A percentile compares a stretch with the other conserved stretches of the same genome.
These are phyloP conservation scores for Yamadazyma mexicana DNA, from an alignment of 1,139 yeast genomes.

Conservation along the genomic window DNA sequence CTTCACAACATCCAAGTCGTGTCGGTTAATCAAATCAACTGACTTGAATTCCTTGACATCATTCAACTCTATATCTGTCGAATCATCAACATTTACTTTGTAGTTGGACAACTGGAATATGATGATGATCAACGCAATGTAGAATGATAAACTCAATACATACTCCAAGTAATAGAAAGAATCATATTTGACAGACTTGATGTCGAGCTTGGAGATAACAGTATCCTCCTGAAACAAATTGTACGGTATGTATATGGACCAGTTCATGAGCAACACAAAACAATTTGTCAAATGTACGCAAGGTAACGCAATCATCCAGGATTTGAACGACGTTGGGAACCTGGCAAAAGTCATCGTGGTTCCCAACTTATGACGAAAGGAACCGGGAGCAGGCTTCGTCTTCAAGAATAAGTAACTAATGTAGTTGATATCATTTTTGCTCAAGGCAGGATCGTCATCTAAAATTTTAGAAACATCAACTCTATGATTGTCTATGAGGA, in stretches of 20 bases:
- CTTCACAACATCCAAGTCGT: constrained; percentile 61
- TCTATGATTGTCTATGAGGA: constrained; percentile 66
- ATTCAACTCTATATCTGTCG: constrained; percentile 15
- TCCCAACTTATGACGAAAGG: constrained; percentile 32
- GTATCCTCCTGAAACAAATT: constrained; percentile 21
- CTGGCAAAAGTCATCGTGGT: constrained; percentile 35
- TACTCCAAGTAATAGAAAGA: constrained; percentile 34
- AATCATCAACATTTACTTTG: constrained; percentile 7
- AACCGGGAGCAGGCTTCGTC: constrained; percentile 18
- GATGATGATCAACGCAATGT: constrained; percentile 28
- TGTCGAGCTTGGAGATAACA: constrained; percentile 11
- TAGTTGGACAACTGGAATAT: constrained; percentile 25
- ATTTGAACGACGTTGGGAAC: constrained; percentile 26
- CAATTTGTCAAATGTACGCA: constrained; percentile 18
- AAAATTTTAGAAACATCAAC: constrained; percentile 57
- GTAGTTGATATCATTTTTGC: constrained; percentile 18
- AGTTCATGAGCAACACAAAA: constrained; percentile 21
- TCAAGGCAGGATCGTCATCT: constrained; percentile 7
- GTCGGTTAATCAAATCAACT: constrained; percentile 51
- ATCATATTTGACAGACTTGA: constrained; percentile 14
- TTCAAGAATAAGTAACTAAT: constrained; percentile 28
- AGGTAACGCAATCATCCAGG: constrained; percentile 21
- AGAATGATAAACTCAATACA: constrained; percentile 24
- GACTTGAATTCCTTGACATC: constrained; percentile 27
- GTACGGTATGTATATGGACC: constrained; percentile 30